Conservation (phyloP, 257 asterid genomes). For the Nicotiana sylvestris region DNA sequence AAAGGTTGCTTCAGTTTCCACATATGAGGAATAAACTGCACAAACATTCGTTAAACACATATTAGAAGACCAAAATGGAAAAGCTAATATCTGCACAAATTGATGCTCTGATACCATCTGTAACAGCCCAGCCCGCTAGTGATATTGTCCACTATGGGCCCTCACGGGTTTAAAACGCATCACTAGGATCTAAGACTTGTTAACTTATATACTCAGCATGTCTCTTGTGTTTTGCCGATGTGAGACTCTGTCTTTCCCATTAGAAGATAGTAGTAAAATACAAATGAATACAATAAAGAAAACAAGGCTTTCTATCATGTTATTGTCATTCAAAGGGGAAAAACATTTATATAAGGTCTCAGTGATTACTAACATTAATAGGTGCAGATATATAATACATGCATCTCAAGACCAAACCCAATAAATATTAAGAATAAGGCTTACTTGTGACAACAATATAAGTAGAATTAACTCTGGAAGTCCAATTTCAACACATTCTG, state of each 20-base stretch:
- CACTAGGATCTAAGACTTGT: no score
- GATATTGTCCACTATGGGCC: no score
- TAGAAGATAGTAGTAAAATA: background rate
- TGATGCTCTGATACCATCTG: no score
- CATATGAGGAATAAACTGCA: constrained; percentile 62
- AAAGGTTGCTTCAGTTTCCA: constrained; percentile 47
- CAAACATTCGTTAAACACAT: constrained; percentile 1
- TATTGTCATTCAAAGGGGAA: background rate
- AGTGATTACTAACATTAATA: background rate
- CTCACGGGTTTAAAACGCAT: no score
- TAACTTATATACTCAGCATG: no score
- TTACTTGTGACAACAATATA: constrained; percentile 36
- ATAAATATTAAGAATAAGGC: background rate
- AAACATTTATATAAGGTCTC: background rate
- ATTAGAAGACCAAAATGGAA: background rate
- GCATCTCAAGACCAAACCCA: background rate
- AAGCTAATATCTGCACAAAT: background rate
- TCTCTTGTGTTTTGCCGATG: no score
- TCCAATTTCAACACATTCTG: constrained; percentile 42
- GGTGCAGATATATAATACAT: background rate
- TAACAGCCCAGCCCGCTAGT: no score
- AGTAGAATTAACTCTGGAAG: constrained; percentile 40
- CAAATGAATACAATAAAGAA: background rate
- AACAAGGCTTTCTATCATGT: background rate
- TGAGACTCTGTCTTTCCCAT: no score